Conservation (phyloP, 345 rosid genomes). For the Eucalyptus grandis region DNA sequence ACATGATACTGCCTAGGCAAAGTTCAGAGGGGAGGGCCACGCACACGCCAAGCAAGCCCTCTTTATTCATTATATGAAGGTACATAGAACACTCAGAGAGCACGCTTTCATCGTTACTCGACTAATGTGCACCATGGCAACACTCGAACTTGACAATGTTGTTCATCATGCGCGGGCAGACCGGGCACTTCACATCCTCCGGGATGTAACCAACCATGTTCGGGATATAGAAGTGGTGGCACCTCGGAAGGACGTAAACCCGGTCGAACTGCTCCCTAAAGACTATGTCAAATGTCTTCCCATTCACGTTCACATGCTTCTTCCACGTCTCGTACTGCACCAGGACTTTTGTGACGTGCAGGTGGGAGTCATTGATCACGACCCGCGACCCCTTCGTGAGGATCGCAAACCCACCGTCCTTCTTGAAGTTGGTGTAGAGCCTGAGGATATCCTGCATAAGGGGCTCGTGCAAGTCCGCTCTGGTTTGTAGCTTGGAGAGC, state of each 20-base stretch:
- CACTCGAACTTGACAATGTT: not conserved
- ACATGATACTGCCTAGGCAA: not conserved
- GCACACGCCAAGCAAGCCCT: not conserved
- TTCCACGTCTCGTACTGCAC: not conserved
- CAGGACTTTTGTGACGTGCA: not conserved
- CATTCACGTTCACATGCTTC: not conserved
- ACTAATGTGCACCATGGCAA: not conserved
- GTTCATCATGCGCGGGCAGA: not conserved
- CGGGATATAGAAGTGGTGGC: not conserved
- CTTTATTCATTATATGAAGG: not conserved
- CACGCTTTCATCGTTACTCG: not conserved
- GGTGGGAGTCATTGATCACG: not conserved
- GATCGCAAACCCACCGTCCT: not conserved
- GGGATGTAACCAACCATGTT: not conserved
- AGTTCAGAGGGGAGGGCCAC: not conserved
- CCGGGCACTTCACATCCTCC: not conserved
- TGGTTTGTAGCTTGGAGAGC: not conserved
- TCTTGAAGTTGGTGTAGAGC: slow-evolving; percentile 1
- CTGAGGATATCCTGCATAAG: not conserved
- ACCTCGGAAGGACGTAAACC: not conserved
- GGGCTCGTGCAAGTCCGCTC: not conserved
- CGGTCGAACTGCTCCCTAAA: not conserved
- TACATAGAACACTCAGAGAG: not conserved
- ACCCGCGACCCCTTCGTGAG: not conserved
- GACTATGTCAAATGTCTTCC: not conserved